These are phyloP conservation scores for Dryadomyces quercivorus DNA, from an alignment of 2,329 filamentous ascomycete genomes.

Conservation along the genomic window DNA sequence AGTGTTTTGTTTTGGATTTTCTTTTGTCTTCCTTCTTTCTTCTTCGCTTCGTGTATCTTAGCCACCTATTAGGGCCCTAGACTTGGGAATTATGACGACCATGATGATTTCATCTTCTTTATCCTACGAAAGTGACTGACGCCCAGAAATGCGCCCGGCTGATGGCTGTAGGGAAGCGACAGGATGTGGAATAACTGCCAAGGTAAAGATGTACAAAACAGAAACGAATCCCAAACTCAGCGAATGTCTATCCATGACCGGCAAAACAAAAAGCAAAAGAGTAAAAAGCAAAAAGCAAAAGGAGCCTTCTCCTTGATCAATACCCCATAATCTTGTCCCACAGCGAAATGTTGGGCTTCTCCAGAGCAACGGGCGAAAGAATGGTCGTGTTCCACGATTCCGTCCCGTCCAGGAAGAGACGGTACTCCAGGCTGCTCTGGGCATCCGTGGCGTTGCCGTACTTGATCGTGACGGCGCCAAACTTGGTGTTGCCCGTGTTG, in stretches of 20 bases:
- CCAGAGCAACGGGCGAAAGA: conserved; percentile 26
- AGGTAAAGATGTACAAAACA: no score
- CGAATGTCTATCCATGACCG: no score
- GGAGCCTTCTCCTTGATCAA: no score
- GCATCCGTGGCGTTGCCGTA: conserved; percentile 37
- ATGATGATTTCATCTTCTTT: background rate
- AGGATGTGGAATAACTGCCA: no score
- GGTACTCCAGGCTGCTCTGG: conserved; percentile 66
- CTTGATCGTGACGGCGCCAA: conserved; percentile 65
- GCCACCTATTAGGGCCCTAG: background rate
- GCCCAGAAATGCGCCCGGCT: background rate
- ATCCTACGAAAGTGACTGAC: background rate
- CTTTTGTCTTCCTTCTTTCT: no score
- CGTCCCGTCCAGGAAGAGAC: conserved; percentile 68
- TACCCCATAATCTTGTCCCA: conserved; percentile 28
- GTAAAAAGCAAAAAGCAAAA: background rate
- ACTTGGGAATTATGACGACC: background rate
- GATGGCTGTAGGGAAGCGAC: no score
- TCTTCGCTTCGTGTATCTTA: background rate
- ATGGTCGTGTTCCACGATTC: conserved; percentile 61
- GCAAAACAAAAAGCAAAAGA: background rate
- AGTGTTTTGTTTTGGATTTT: background rate
- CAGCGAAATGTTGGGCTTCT: conserved; percentile 25
- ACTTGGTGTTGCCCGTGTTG: conserved; percentile 78
- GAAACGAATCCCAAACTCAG: no score